Evolutionary conservation across 345 rosid species (phyloP).

Genomic region (Eucalyptus erythrocorys): DNA sequence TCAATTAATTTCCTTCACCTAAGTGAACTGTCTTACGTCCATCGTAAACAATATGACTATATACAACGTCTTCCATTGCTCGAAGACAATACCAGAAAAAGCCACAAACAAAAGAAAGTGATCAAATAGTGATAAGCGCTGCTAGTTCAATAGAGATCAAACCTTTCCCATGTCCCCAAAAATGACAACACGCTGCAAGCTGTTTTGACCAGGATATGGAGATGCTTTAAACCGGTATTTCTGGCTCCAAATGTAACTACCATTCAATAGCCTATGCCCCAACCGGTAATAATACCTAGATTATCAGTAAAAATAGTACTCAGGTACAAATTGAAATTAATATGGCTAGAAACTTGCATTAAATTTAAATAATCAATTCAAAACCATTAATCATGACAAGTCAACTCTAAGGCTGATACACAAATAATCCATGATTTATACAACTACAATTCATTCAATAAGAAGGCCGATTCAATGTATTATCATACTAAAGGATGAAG

Average conservation of each 20-base stretch:
- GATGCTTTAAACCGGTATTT: slow-evolving; percentile 49
- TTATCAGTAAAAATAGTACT: not conserved
- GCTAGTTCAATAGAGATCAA: not conserved
- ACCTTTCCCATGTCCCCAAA: slow-evolving; percentile 68
- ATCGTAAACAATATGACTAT: not conserved
- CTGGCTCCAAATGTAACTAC: slow-evolving; percentile 8
- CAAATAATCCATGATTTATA: not conserved
- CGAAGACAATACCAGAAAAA: not conserved
- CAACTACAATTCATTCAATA: not conserved
- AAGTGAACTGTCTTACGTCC: not conserved
- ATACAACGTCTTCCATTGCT: not conserved
- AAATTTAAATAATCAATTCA: not conserved
- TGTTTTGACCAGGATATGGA: slow-evolving; percentile 89
- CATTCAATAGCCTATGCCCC: slow-evolving; percentile 16
- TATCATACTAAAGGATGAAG: not conserved
- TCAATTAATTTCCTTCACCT: not conserved
- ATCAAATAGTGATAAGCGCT: not conserved
- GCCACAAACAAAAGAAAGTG: not conserved
- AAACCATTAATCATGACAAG: not conserved
- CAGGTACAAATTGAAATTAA: not conserved
- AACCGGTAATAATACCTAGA: slow-evolving; percentile 17
- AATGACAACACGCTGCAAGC: slow-evolving; percentile 66
- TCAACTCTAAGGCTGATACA: not conserved
- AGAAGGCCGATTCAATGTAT: not conserved
- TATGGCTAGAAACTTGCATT: not conserved